These are phyloP conservation scores for Cicer cuneatum DNA, from an alignment of 306 rosid genomes.

Conservation along the genomic window DNA sequence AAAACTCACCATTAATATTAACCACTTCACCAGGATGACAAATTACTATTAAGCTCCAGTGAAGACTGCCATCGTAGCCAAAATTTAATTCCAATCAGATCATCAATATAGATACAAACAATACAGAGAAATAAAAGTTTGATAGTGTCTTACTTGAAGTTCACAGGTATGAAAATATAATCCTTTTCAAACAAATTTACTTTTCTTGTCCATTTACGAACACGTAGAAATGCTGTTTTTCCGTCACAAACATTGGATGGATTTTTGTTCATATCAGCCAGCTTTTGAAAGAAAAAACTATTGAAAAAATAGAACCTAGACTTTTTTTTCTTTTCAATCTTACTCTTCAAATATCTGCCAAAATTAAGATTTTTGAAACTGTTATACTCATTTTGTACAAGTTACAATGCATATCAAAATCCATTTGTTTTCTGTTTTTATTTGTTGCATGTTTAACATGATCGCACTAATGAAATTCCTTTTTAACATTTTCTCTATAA, in stretches of 20 bases:
- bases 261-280: constrained; percentile 81
- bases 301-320: constrained; percentile 74
- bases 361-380: constrained; percentile 28
- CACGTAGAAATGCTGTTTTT: constrained; percentile 81
- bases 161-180: constrained; percentile 84
- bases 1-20: constrained; percentile 59
- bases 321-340: constrained; percentile 59
- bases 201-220: constrained; percentile 89
- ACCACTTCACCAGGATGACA: constrained; percentile 80
- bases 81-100: constrained; percentile 44
- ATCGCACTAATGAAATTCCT: neutral
- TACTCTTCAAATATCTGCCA: constrained; percentile 76
- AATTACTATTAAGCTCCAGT: constrained; percentile 85
- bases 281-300: constrained; percentile 85
- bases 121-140: constrained; percentile 19
- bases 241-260: constrained; percentile 71
- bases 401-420: neutral
- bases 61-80: constrained; percentile 59
- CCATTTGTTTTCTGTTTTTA: neutral
- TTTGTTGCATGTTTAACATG: neutral
- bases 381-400: neutral
- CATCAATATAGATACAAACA: constrained; percentile 36
- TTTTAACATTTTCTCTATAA: neutral
- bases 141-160: constrained; percentile 70
- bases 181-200: constrained; percentile 80